Evolutionary conservation across 2,329 filamentous ascomycete genomes (phyloP).

Genomic region (Colletotrichum sp.): DNA sequence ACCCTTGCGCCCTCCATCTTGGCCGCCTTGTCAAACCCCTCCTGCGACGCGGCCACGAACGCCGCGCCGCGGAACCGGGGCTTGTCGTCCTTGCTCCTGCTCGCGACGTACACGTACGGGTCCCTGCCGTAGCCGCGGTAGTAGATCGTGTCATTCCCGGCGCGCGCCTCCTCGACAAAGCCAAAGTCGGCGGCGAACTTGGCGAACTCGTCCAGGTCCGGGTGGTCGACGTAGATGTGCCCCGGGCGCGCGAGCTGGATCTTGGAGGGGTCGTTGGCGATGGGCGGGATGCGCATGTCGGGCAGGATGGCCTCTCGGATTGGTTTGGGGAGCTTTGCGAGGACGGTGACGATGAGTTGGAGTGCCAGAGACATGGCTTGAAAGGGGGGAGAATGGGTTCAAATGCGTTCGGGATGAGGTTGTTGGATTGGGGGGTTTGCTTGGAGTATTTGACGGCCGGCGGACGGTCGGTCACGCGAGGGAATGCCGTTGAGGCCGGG

Average conservation of each 20-base stretch:
- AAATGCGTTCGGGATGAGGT: not conserved
- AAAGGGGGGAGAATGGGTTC: not conserved
- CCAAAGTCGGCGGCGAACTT: slow-evolving; percentile 33
- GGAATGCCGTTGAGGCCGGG: not conserved
- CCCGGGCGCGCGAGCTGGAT: slow-evolving; percentile 20
- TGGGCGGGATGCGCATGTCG: not conserved
- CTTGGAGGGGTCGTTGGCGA: slow-evolving; percentile 25
- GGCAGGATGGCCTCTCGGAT: not conserved
- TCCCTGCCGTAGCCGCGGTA: slow-evolving; percentile 56
- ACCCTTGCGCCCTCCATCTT: slow-evolving; percentile 34
- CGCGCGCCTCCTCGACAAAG: slow-evolving; percentile 25
- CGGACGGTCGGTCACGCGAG: not conserved
- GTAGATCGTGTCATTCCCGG: slow-evolving; percentile 40
- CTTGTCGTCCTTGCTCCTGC: slow-evolving; percentile 25
- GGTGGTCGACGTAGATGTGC: slow-evolving; percentile 28
- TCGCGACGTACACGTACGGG: slow-evolving; percentile 53
- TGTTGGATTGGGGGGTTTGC: not conserved
- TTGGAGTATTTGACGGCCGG: not conserved
- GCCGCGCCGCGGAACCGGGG: slow-evolving; percentile 27
- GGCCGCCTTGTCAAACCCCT: slow-evolving; percentile 42
- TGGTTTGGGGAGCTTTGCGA: not conserved
- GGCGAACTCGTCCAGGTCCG: slow-evolving; percentile 27
- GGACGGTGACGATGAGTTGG: not conserved
- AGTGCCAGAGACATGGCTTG: not conserved
- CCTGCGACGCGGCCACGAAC: slow-evolving; percentile 36